Evolutionary conservation across 2,329 filamentous ascomycete species (phyloP), one percentile per base, ranked within the genome.

Genomic region (Sporothrix sp.): DNA sequence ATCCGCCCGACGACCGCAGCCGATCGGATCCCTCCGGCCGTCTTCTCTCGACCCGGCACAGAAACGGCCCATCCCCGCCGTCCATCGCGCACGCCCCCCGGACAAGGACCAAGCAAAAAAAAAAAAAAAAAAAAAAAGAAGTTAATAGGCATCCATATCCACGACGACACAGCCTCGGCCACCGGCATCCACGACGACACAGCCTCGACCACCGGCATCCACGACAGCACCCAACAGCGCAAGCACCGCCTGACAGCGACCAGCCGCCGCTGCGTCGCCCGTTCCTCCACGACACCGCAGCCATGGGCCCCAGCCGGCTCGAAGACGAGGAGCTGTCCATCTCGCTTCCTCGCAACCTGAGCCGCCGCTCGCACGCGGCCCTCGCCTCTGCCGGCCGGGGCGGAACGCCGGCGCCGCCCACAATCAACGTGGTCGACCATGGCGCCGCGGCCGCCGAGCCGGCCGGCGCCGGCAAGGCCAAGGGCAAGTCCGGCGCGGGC

Each of bases 281-380:
- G 36, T 20, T 7, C n/a, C 13, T 11, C 14, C 21, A 39, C 40
- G 43, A 47, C 48, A n/a, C n/a, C n/a, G n/a, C n/a, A n/a, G n/a
- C n/a, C 61, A 78, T 78, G 75, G 68, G 72, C 63, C 71, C 72
- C 54, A 67, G 71, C 64, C 72, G 70, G 59, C 85, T 85, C 66
- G 84, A 90, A 64, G 85, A 89, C 66, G 85, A 88, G 71, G 85
- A 90, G 71, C 81, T 90, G 58, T 85, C 85, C 67, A 85, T 90
- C 65, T 85, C 84, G 60, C 72, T 88, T 58, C 80, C 78, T 52
- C 78, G 79, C 32, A 78, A 79, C 48, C 74, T 81, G 60, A 77
- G 81, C 59, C 78, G 81, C 56, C 79, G 81, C 48, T 56, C 54
- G 9, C 54, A 56, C 38, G 43, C 45, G 7, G 49, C 50, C 4